These are phyloP conservation scores for Cercospora zeina DNA, from an alignment of 2,329 filamentous ascomycete genomes.

Conservation along the genomic window DNA sequence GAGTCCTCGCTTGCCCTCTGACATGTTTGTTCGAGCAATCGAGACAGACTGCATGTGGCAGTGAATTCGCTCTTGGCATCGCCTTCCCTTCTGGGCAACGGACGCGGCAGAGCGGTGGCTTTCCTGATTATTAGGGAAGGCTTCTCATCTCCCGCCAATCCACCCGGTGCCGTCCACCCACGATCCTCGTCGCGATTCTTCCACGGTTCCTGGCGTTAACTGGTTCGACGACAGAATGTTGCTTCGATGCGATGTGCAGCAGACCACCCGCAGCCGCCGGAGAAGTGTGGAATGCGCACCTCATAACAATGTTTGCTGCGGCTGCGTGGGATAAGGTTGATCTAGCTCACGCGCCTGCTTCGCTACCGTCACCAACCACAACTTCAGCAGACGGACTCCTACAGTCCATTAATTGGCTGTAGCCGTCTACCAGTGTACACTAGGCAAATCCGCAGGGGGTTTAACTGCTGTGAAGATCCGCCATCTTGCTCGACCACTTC, in stretches of 20 bases:
- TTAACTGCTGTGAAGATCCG: slow-evolving; percentile 12
- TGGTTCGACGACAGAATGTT: neutral
- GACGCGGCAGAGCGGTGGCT: neutral
- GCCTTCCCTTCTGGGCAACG: neutral
- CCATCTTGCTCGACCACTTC: slow-evolving; percentile 15
- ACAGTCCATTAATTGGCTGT: slow-evolving; percentile 11
- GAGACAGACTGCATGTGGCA: neutral
- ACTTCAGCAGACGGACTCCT: slow-evolving; percentile 8
- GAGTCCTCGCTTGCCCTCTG: neutral
- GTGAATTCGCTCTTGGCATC: neutral
- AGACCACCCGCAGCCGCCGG: neutral
- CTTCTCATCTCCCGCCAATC: slow-evolving; percentile 1
- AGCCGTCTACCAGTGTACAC: slow-evolving; percentile 11
- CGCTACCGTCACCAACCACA: slow-evolving; percentile 11
- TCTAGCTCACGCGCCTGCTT: slow-evolving; percentile 10
- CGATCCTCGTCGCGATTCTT: neutral
- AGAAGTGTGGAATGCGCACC: neutral
- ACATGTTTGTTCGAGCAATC: neutral
- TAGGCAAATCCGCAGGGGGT: slow-evolving; percentile 23
- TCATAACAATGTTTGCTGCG: neutral
- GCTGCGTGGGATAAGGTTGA: slow-evolving; percentile 12
- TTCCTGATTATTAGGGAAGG: neutral
- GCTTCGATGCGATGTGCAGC: neutral
- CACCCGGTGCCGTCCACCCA: neutral
- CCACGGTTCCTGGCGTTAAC: neutral